Conservation (phyloP, 2,329 filamentous ascomycete species). For the Knoxdaviesia capensis region DNA sequence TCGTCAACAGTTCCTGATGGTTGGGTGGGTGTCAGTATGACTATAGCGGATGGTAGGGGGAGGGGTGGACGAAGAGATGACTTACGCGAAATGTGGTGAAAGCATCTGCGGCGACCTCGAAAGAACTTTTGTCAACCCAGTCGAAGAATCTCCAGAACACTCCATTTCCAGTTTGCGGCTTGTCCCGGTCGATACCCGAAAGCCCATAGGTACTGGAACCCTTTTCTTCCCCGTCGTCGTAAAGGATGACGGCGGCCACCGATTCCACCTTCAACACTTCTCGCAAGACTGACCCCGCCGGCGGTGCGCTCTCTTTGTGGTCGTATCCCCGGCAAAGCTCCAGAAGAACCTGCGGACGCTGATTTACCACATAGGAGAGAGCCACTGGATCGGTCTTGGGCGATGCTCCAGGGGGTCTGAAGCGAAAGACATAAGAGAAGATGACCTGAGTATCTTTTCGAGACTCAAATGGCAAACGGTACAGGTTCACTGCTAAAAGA, state of each 20-base stretch:
- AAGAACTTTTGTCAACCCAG: conserved; percentile 92
- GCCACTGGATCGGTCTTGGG: conserved; percentile 60
- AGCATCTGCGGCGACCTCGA: conserved; percentile 91
- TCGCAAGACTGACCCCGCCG: conserved; percentile 72
- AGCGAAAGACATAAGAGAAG: conserved; percentile 86
- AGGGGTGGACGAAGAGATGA: not conserved
- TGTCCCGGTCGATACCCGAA: conserved; percentile 54
- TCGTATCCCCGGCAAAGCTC: conserved; percentile 81
- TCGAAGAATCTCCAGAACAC: conserved; percentile 95
- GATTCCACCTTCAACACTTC: conserved; percentile 82
- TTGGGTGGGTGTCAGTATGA: not conserved
- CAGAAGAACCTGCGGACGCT: conserved; percentile 69
- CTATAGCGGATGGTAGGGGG: not conserved
- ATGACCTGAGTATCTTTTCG: conserved; percentile 91
- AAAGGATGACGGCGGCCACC: conserved; percentile 76
- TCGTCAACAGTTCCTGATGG: conserved; percentile 68
- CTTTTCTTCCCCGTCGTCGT: conserved; percentile 60
- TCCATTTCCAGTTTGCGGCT: conserved; percentile 57
- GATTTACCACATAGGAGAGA: conserved; percentile 71
- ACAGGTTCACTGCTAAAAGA: conserved; percentile 62
- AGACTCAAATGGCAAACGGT: conserved; percentile 81
- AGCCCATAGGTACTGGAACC: conserved; percentile 59
- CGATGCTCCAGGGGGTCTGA: conserved; percentile 50
- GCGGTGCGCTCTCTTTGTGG: conserved; percentile 75
- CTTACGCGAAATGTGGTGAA: conserved; percentile 90